Evolutionary conservation across 2,329 filamentous ascomycete species (phyloP), one percentile per base, ranked within the genome.

Genomic region (Nigrospora oryzae): DNA sequence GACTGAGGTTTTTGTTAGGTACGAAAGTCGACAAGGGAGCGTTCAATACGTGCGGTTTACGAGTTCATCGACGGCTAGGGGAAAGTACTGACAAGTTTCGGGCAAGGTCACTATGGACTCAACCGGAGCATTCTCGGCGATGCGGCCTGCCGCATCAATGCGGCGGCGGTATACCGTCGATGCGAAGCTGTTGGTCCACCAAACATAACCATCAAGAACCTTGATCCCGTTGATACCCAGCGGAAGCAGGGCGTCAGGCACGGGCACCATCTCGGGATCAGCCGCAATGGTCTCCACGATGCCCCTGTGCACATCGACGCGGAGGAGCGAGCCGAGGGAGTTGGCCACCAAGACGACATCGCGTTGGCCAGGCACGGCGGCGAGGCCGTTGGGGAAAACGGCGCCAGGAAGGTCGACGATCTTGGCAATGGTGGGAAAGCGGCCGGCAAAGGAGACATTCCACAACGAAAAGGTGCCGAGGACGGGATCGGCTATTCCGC

Each of bases 191-290:
- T 57, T 56, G 34, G 47, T 49, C 53, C 51, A 56, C 46, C 56
- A 56, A 36, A 53, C 38, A 32, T 52, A 46, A 1, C 47, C 50
- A 15, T 47, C 43, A n/a, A 41, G 38, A 13, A 55, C 37, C 43
- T 57, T 53, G 28, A 57, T 15, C n/a, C 55, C 55, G 40, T 57
- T 57, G 38, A 48, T 45, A 6, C 54, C 55, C n/a, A 55, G 40
- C 12, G 40, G 32, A 14, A 49, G 37, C 1, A 36, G 17, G 8
- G 38, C 46, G 11, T 43, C 46, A 14, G 48, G 36, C 3, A 50
- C 46, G 23, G 52, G 43, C 30, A 51, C 49, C 42, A 55, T 51
- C 39, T 58, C 53, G 10, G 50, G 40, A 14, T 52, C 42, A 11
- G 55, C 45, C 14, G 56, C 44, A 2, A 49, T 51, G n/a, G 52